Percentiles rank a stretch among this genome's conserved stretches.
phyloP scores from a whole-genome alignment of 2,329 filamentous ascomycete genomes.

The Thielaviopsis punctulata region DNA sequence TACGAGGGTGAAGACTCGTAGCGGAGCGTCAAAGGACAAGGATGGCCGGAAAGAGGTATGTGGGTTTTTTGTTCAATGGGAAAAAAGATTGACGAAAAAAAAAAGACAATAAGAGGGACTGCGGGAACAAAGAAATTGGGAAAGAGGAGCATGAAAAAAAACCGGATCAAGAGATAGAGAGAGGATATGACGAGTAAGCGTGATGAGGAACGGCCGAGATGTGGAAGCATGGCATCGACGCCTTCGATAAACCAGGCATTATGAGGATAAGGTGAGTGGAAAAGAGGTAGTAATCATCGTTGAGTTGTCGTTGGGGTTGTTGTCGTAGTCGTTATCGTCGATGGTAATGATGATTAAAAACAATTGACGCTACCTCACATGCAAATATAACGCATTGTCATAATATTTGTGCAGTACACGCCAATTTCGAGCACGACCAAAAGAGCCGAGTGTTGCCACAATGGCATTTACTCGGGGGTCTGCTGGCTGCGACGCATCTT shows the following conservation, averaged over 20 bases:
- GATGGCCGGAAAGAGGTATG: background rate
- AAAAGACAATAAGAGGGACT: background rate
- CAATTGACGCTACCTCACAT: background rate
- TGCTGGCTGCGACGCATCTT: slow-evolving; percentile 92
- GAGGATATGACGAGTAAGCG: background rate
- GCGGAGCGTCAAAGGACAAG: background rate
- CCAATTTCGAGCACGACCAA: slow-evolving; percentile 5
- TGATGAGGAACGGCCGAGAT: background rate
- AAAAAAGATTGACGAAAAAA: background rate
- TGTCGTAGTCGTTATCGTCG: background rate
- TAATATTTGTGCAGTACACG: background rate
- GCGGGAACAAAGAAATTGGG: slow-evolving; percentile 1
- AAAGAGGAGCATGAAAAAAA: background rate
- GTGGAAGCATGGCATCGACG: slow-evolving; percentile 3
- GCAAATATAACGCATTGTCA: background rate
- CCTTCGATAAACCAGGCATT: background rate
- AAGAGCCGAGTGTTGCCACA: background rate
- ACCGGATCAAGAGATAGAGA: slow-evolving; percentile 2
- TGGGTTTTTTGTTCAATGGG: slow-evolving; percentile 1
- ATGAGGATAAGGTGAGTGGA: background rate
- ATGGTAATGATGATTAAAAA: background rate
- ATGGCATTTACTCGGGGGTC: slow-evolving; percentile 29
- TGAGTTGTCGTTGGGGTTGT: background rate
- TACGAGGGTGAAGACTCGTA: background rate
- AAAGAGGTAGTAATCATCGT: background rate